Evolutionary conservation across 306 rosid genomes (phyloP).

Genomic region (Vachellia pachyceras): DNA sequence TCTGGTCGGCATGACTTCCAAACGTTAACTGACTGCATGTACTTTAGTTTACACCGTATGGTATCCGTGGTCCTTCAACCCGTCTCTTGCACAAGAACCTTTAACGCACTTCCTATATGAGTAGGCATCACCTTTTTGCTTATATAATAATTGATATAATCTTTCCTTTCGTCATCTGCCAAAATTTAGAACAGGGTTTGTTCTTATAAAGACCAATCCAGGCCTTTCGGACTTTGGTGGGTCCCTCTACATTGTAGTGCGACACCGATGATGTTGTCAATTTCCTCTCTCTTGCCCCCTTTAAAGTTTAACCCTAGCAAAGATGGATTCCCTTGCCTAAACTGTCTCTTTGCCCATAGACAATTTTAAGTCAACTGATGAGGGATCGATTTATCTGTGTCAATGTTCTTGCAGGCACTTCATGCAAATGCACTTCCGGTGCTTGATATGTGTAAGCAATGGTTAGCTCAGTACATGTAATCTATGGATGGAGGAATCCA

Average conservation of each 20-base stretch:
- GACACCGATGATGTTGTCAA: too few species aligned
- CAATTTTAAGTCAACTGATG: slow-evolving; percentile 20
- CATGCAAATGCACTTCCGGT: slow-evolving; percentile 98
- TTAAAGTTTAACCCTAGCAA: slow-evolving; percentile 2
- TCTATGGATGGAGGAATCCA: slow-evolving; percentile 26
- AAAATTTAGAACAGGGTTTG: not conserved
- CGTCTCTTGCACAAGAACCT: not conserved
- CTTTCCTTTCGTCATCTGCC: too few species aligned
- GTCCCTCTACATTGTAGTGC: too few species aligned
- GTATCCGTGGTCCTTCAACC: not conserved
- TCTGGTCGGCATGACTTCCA: slow-evolving; percentile 14
- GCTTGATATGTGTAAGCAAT: slow-evolving; percentile 98
- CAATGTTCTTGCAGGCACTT: slow-evolving; percentile 74
- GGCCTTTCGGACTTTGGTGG: not conserved
- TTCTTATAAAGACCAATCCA: not conserved
- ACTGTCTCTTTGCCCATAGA: not conserved
- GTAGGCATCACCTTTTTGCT: not conserved
- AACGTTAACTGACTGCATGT: not conserved
- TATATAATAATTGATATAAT: not conserved
- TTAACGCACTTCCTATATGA: slow-evolving; percentile 3
- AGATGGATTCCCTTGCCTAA: not conserved
- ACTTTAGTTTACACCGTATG: slow-evolving; percentile 17
- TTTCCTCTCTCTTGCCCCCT: not conserved
- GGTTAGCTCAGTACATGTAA: slow-evolving; percentile 98
- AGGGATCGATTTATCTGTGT: slow-evolving; percentile 30